These are phyloP conservation scores for Orbilia quercus DNA, from an alignment of 2,329 filamentous ascomycete species.

Conservation along the genomic window DNA sequence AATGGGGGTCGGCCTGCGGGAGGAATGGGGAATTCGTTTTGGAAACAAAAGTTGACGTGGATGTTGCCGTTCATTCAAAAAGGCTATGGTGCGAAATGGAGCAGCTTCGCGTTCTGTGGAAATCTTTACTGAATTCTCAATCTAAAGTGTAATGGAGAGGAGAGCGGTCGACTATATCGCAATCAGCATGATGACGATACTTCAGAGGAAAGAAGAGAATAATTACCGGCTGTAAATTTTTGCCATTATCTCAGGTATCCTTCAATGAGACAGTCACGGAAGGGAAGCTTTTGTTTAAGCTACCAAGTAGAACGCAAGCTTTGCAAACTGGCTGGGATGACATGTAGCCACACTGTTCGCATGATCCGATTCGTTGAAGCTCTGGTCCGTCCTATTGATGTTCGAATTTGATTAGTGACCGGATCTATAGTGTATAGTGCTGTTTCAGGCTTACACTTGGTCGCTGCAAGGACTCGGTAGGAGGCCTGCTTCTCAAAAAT, in stretches of 20 bases:
- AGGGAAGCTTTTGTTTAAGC: slow-evolving; percentile 75
- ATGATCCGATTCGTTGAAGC: slow-evolving; percentile 76
- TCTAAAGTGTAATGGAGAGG: slow-evolving; percentile 1
- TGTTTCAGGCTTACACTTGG: slow-evolving; percentile 16
- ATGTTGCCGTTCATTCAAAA: slow-evolving; percentile 70
- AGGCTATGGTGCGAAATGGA: slow-evolving; percentile 80
- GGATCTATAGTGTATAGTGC: too few relatives aligned
- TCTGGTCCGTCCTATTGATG: slow-evolving; percentile 58
- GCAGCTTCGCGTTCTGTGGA: slow-evolving; percentile 75
- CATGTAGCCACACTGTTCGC: slow-evolving; percentile 90
- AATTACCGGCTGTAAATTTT: too few relatives aligned
- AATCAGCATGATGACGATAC: not conserved
- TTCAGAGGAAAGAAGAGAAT: too few relatives aligned
- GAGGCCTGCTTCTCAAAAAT: not conserved
- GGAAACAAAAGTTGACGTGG: slow-evolving; percentile 83
- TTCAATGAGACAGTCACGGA: slow-evolving; percentile 15
- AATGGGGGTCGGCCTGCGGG: slow-evolving; percentile 85
- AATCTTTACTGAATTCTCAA: slow-evolving; percentile 63
- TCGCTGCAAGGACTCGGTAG: not conserved
- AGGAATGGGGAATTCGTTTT: slow-evolving; percentile 72
- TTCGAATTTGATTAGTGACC: slow-evolving; percentile 51
- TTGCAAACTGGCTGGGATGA: slow-evolving; percentile 95
- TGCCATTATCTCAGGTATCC: not conserved
- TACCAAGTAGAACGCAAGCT: slow-evolving; percentile 88
- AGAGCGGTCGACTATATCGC: not conserved